Evolutionary conservation across 129 eudicot species (phyloP).

Genomic region (Saposhnikovia divaricata): DNA sequence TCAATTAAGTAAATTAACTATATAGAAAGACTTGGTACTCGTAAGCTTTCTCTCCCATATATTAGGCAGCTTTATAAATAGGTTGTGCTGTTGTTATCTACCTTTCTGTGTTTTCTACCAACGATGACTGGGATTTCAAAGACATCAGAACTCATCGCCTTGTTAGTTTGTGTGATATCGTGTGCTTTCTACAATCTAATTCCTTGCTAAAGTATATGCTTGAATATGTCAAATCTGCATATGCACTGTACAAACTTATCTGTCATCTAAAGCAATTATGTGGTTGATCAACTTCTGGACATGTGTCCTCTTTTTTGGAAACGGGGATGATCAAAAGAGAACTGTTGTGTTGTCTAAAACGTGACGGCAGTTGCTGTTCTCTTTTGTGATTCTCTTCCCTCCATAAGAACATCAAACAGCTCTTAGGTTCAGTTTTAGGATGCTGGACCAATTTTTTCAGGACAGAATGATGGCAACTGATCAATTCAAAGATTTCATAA

Average conservation of each 20-base stretch:
- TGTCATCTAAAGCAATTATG: background rate
- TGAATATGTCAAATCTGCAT: background rate
- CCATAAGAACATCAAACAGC: background rate
- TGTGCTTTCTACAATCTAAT: background rate
- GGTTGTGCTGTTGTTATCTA: background rate
- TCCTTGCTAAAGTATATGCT: background rate
- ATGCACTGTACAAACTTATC: background rate
- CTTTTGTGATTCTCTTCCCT: background rate
- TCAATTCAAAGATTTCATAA: background rate
- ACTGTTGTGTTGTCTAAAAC: background rate
- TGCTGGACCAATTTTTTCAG: background rate
- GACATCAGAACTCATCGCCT: background rate
- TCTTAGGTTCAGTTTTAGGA: background rate
- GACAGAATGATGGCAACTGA: background rate
- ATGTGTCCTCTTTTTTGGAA: background rate
- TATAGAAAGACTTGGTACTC: background rate
- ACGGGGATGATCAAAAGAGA: background rate
- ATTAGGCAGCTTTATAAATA: background rate
- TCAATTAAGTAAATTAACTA: background rate
- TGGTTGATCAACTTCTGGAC: background rate
- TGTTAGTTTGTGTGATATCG: background rate
- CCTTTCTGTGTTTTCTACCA: background rate
- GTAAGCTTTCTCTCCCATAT: background rate
- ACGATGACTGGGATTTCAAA: background rate
- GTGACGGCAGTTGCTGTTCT: background rate